Percentiles rank a stretch among this genome's conserved stretches.
Conservation (phyloP, 1,284 basidiomycete genomes). For the Austroboletus novae-zelandiae region DNA sequence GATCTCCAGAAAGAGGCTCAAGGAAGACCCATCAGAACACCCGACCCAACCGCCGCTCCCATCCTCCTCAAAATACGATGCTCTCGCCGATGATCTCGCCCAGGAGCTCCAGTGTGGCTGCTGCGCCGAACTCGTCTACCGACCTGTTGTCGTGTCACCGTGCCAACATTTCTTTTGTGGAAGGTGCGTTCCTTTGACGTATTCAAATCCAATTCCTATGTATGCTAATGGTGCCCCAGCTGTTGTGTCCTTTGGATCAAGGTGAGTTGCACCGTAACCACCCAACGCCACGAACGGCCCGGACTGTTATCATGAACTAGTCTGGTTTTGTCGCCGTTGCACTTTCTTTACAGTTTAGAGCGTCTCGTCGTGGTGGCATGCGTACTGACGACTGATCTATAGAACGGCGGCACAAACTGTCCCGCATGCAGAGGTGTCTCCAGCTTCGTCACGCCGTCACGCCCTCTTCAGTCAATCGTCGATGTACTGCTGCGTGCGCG, state of each 20-base stretch:
- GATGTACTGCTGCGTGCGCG: constrained; percentile 64
- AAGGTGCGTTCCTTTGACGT: constrained; percentile 49
- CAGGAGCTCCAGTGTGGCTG: constrained; percentile 81
- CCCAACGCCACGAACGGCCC: constrained; percentile 8
- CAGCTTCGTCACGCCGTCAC: constrained; percentile 63
- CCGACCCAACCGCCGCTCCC: constrained; percentile 4
- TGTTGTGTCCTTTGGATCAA: constrained; percentile 76
- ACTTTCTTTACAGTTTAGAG: background rate
- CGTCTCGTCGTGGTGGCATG: background rate
- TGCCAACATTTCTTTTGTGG: constrained; percentile 86
- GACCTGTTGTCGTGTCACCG: constrained; percentile 71
- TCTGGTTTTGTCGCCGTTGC: background rate
- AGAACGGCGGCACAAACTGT: constrained; percentile 81
- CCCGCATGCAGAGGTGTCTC: constrained; percentile 70
- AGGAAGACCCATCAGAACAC: constrained; percentile 41
- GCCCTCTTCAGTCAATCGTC: constrained; percentile 65
- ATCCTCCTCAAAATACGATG: constrained; percentile 23
- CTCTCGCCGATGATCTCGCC: constrained; percentile 58
- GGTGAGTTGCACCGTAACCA: constrained; percentile 47
- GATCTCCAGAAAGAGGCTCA: constrained; percentile 57
- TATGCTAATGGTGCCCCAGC: constrained; percentile 38
- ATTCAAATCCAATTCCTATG: background rate
- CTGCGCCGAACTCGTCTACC: constrained; percentile 73
- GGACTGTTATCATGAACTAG: background rate
- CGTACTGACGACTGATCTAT: constrained; percentile 14